Percentiles rank a stretch among this genome's conserved stretches.
Evolutionary conservation across 345 rosid genomes (phyloP).

Genomic region (Sonneratia caseolaris): DNA sequence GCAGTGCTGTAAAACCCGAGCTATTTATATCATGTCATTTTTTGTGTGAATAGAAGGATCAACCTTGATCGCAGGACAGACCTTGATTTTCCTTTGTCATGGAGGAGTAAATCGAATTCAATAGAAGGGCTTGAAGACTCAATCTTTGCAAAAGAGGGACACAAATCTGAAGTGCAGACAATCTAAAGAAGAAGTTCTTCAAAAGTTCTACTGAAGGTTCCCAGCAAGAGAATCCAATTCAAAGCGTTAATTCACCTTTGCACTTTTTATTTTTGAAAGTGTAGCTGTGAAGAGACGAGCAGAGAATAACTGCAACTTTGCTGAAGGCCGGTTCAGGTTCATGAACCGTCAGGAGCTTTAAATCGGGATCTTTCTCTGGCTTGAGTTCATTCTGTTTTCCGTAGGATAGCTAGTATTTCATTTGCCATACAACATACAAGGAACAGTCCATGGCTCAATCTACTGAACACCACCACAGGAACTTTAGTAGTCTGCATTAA

Average conservation of each 20-base stretch:
- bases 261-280: conserved; percentile 1
- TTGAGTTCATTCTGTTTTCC: too few relatives aligned
- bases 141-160: neutral
- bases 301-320: neutral
- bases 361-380: too few relatives aligned
- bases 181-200: too few relatives aligned
- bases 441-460: too few relatives aligned
- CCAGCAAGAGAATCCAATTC: neutral
- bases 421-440: too few relatives aligned
- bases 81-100: neutral
- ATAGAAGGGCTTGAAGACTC: neutral
- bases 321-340: neutral
- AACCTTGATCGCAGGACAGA: neutral
- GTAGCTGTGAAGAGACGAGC: neutral
- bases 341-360: neutral
- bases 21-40: neutral
- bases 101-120: neutral
- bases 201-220: too few relatives aligned
- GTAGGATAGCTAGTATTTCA: too few relatives aligned
- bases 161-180: neutral
- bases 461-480: neutral
- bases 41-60: neutral
- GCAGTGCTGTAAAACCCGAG: neutral
- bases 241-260: neutral
- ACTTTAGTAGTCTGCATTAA: neutral